Base-by-base conservation (phyloP, 2,329 filamentous ascomycete species). In the Aspergillus transmontanensis region DNA sequence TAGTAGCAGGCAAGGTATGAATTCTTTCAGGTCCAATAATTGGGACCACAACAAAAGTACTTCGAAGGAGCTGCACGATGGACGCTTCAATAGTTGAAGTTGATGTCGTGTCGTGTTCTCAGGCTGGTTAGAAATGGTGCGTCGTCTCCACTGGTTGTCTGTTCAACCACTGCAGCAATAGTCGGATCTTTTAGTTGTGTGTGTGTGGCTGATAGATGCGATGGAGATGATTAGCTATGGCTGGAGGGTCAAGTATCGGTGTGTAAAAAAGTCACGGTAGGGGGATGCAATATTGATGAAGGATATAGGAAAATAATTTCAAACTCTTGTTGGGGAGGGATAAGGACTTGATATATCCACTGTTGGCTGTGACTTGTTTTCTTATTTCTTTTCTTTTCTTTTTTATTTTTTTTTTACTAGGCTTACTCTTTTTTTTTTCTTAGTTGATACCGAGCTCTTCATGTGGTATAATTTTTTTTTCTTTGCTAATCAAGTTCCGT, bases 291-390 rank as follows among this genome's bases (percentile, higher is more conserved):
- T 59, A 57, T 56, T 23, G 50, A 56, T 60, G 43, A 23, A 30
- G 28, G 7, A 45, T 43, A 58, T 34, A 46, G 10, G 7, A 50
- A 32, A 21, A 57, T 26, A 34, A 26, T 34, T 23, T 59, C n/a
- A 28, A 48, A 32, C 39, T 41, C 41, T 26, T 16, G 34, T 28
- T 46, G 51, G 36, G 41, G 53, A 48, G 59, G 45, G n/a, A 57
- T 50, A 59, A 48, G 61, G 65, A 63, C 34, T 48, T 69, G 68
- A 70, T 70, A 70, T 70, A 70, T 69, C 68, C 68, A 66, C 63
- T 32, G 46, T 66, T 64, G 65, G 50, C n/a, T 48, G 21, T 62
- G 53, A 60, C 10, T 51, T 34, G 11, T 34, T 34, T 34, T 34
- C 10, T 12, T 12, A 34, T 34, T 26, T 26, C 3, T 26, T 54